phyloP scores from a whole-genome alignment of 2,329 filamentous ascomycete species.

The Neodidymelliopsis sp. region DNA sequence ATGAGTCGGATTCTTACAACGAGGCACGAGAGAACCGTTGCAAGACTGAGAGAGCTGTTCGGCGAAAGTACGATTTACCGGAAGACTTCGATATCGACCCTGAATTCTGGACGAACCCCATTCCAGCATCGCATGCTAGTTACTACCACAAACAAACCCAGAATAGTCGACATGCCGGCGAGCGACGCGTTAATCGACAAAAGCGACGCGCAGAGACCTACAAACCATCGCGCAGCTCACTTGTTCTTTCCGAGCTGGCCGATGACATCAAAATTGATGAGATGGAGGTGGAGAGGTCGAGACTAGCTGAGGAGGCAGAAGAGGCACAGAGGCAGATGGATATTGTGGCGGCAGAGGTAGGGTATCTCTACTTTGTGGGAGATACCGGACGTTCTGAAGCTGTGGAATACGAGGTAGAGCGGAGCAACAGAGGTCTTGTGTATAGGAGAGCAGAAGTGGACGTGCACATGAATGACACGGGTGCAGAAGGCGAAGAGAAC shows the following conservation, averaged over 20 bases:
- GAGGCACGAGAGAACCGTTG: constrained; percentile 20
- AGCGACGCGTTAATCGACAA: constrained; percentile 9
- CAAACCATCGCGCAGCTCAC: constrained; percentile 29
- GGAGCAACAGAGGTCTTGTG: constrained; percentile 27
- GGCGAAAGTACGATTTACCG: constrained; percentile 30
- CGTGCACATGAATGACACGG: background rate
- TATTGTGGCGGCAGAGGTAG: constrained; percentile 32
- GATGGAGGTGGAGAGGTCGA: constrained; percentile 12
- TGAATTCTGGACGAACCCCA: constrained; percentile 30
- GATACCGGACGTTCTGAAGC: constrained; percentile 12
- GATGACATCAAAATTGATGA: constrained; percentile 28
- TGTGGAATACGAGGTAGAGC: constrained; percentile 27
- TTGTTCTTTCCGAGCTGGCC: constrained; percentile 27
- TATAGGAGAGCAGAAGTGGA: constrained; percentile 9
- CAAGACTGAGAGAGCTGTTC: constrained; percentile 30
- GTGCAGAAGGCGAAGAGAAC: background rate
- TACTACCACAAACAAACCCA: constrained; percentile 2
- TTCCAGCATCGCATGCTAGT: constrained; percentile 20
- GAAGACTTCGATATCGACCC: constrained; percentile 20
- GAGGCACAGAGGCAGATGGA: constrained; percentile 17
- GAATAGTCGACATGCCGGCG: background rate
- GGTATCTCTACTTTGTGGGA: constrained; percentile 40
- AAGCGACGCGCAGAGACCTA: constrained; percentile 25
- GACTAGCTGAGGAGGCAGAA: constrained; percentile 20
- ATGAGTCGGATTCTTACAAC: constrained; percentile 8